These are phyloP conservation scores for Salvia sclarea DNA, from an alignment of 305 asterid species.

Conservation along the genomic window DNA sequence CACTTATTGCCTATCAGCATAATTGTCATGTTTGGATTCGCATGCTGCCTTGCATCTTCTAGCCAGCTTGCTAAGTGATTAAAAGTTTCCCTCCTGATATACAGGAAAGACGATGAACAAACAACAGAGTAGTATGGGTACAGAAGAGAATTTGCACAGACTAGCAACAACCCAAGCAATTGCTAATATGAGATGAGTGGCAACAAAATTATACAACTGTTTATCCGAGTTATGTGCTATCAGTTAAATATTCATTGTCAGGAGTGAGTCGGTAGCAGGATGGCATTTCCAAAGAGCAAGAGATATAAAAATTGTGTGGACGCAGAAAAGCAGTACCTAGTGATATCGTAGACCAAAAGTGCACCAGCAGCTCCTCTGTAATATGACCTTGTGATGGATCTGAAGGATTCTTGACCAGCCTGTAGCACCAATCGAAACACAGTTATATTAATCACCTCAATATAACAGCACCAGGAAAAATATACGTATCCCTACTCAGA, in stretches of 20 bases:
- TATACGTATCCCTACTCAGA: slow-evolving; percentile 14
- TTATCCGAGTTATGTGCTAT: neutral
- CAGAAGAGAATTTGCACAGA: neutral
- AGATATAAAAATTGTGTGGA: neutral
- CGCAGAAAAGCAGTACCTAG: slow-evolving; percentile 41
- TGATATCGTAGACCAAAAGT: slow-evolving; percentile 62
- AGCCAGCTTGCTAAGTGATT: slow-evolving; percentile 71
- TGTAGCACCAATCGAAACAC: slow-evolving; percentile 28
- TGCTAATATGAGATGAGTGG: neutral
- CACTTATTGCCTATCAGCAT: slow-evolving; percentile 73
- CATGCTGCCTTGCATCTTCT: slow-evolving; percentile 65
- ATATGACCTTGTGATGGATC: slow-evolving; percentile 66
- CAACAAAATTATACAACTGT: neutral
- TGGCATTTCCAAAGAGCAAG: slow-evolving; percentile 20
- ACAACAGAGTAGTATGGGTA: neutral
- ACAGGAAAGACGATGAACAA: slow-evolving; percentile 20
- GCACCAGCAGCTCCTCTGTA: slow-evolving; percentile 79
- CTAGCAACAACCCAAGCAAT: neutral
- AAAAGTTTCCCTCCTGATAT: slow-evolving; percentile 66
- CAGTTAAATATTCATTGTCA: neutral
- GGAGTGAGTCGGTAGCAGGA: slow-evolving; percentile 2
- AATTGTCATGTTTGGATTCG: slow-evolving; percentile 55
- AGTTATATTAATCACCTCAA: neutral
- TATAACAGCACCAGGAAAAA: neutral
- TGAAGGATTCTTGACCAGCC: slow-evolving; percentile 75